Percentiles rank a stretch among this genome's conserved stretches.
These are phyloP conservation scores for Teratosphaeria destructans DNA, from an alignment of 2,329 filamentous ascomycete genomes.

Conservation along the genomic window DNA sequence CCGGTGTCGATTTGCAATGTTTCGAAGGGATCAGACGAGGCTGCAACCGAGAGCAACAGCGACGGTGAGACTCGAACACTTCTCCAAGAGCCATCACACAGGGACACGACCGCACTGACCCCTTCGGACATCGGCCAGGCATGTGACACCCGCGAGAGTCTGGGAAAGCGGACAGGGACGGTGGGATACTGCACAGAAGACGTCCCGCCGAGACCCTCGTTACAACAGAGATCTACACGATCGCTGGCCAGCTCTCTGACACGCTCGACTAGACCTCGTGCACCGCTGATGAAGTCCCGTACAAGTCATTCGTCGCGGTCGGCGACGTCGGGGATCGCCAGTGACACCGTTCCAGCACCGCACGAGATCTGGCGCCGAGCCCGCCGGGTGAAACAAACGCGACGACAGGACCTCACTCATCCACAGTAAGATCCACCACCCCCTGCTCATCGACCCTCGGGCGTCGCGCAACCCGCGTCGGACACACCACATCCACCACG, in stretches of 20 bases:
- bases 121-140: too few species aligned
- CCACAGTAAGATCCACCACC: neutral
- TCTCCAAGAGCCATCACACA: neutral
- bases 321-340: constrained; percentile 39
- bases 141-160: too few species aligned
- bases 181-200: too few species aligned
- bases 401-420: neutral
- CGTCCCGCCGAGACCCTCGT: too few species aligned
- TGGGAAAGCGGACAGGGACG: too few species aligned
- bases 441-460: neutral
- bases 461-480: neutral
- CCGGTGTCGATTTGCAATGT: too few species aligned
- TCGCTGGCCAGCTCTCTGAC: constrained; percentile 46
- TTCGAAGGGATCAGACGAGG: too few species aligned
- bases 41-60: too few species aligned
- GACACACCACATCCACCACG: neutral
- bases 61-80: neutral
- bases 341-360: constrained; percentile 48
- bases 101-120: too few species aligned
- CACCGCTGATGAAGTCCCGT: constrained; percentile 13
- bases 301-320: constrained; percentile 32
- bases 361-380: constrained; percentile 34
- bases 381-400: neutral
- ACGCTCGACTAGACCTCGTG: constrained; percentile 42
- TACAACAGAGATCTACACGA: constrained; percentile 44